Conservation (phyloP, 768 basidiomycete genomes). For the Psilocybe subaeruginosa region DNA sequence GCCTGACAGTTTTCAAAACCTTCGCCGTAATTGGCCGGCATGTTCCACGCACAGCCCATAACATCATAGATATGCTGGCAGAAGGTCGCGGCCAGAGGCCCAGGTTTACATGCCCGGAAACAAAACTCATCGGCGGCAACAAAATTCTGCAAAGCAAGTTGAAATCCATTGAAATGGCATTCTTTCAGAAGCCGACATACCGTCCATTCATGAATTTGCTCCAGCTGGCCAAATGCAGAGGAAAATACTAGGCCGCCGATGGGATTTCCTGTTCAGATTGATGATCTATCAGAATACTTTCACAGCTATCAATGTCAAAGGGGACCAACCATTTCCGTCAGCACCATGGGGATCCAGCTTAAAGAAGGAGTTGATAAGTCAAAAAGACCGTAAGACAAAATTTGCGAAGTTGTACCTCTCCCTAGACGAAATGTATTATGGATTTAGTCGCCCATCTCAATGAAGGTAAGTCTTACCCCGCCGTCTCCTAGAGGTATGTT, state of each 20-base stretch:
- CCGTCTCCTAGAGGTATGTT: constrained; percentile 64
- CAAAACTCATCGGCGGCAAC: constrained; percentile 65
- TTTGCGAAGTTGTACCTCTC: constrained; percentile 14
- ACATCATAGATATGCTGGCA: constrained; percentile 66
- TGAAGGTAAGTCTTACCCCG: constrained; percentile 40
- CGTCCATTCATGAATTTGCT: constrained; percentile 77
- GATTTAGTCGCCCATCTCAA: neutral
- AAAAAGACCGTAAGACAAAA: neutral
- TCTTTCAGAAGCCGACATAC: constrained; percentile 32
- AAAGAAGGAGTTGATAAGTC: neutral
- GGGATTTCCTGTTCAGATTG: constrained; percentile 44
- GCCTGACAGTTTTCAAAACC: constrained; percentile 57
- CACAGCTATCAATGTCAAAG: constrained; percentile 3
- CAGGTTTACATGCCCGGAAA: constrained; percentile 69
- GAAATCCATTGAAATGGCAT: neutral
- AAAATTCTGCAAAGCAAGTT: constrained; percentile 51
- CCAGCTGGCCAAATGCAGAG: constrained; percentile 58
- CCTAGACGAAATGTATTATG: constrained; percentile 5
- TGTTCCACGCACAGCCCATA: constrained; percentile 65
- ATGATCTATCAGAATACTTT: constrained; percentile 4
- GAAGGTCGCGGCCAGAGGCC: constrained; percentile 46
- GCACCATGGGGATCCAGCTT: constrained; percentile 74
- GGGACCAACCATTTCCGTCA: constrained; percentile 48
- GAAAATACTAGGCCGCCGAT: constrained; percentile 77
- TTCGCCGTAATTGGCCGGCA: constrained; percentile 51